These are phyloP conservation scores for Penicillium fimorum DNA, from an alignment of 495 filamentous ascomycete species.

Conservation along the genomic window DNA sequence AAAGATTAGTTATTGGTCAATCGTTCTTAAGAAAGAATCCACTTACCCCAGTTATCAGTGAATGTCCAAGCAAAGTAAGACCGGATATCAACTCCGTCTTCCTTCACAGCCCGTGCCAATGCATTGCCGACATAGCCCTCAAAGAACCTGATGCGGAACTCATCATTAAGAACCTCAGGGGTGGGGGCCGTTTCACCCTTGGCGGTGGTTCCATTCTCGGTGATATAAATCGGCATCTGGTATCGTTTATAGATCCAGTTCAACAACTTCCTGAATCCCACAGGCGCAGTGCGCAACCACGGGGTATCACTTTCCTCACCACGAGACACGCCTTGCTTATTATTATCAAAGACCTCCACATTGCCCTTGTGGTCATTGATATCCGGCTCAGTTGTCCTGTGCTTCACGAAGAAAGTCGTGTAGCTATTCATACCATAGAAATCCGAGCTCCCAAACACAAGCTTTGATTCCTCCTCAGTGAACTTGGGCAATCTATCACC, in stretches of 20 bases:
- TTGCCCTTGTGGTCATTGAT: constrained; percentile 48
- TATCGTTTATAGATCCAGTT: constrained; percentile 46
- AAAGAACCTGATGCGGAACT: constrained; percentile 47
- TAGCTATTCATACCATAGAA: constrained; percentile 56
- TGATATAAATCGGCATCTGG: constrained; percentile 48
- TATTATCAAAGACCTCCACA: constrained; percentile 41
- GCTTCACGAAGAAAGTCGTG: constrained; percentile 47
- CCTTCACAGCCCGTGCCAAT: constrained; percentile 41
- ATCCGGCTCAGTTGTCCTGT: constrained; percentile 36
- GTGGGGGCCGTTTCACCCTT: constrained; percentile 44
- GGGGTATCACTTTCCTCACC: constrained; percentile 48
- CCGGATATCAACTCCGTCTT: constrained; percentile 45
- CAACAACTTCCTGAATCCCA: constrained; percentile 45
- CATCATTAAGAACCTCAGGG: constrained; percentile 41
- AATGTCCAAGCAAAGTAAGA: constrained; percentile 53
- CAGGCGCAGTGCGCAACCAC: constrained; percentile 44
- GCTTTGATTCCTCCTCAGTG: constrained; percentile 38
- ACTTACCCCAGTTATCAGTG: constrained; percentile 44
- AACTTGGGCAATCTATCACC: constrained; percentile 47
- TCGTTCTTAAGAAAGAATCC: not conserved
- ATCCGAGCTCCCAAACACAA: constrained; percentile 47
- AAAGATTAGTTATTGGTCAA: constrained; percentile 4
- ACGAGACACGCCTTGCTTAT: constrained; percentile 44
- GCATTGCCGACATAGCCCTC: constrained; percentile 43
- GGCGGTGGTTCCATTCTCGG: constrained; percentile 49